phyloP scores from a whole-genome alignment of 768 basidiomycete genomes.

The Tulasnella sp. region DNA sequence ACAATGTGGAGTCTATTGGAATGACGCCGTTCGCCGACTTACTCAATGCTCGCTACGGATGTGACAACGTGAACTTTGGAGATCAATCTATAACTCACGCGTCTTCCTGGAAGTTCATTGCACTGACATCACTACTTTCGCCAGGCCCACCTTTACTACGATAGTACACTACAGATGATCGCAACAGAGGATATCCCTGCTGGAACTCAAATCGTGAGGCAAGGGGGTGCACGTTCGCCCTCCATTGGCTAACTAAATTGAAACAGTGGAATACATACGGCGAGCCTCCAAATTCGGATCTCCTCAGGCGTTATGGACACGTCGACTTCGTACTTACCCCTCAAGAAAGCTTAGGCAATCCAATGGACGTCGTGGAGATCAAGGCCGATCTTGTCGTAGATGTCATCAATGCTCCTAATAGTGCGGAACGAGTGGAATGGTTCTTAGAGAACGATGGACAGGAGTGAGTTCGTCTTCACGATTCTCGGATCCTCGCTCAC shows the following conservation, averaged over 20 bases:
- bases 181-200: constrained; percentile 59
- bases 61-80: constrained; percentile 58
- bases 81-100: not conserved
- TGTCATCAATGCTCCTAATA: constrained; percentile 24
- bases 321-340: constrained; percentile 62
- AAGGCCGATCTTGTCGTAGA: constrained; percentile 57
- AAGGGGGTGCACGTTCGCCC: not conserved
- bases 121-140: not conserved
- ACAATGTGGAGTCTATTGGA: constrained; percentile 39
- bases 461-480: constrained; percentile 40
- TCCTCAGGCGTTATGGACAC: constrained; percentile 90
- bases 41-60: constrained; percentile 77
- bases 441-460: constrained; percentile 87
- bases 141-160: constrained; percentile 79
- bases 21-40: constrained; percentile 98
- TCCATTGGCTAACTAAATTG: not conserved
- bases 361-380: constrained; percentile 68
- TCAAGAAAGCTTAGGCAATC: constrained; percentile 44
- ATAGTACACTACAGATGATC: constrained; percentile 64
- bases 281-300: constrained; percentile 82
- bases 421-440: constrained; percentile 69
- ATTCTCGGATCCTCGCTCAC: not conserved
- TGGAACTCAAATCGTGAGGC: constrained; percentile 79
- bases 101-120: constrained; percentile 12
- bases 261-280: constrained; percentile 90